Percentiles rank a stretch among this genome's conserved stretches.
Evolutionary conservation across 78 protist species (phyloP).

Genomic region (Speleostelium caveatum): DNA sequence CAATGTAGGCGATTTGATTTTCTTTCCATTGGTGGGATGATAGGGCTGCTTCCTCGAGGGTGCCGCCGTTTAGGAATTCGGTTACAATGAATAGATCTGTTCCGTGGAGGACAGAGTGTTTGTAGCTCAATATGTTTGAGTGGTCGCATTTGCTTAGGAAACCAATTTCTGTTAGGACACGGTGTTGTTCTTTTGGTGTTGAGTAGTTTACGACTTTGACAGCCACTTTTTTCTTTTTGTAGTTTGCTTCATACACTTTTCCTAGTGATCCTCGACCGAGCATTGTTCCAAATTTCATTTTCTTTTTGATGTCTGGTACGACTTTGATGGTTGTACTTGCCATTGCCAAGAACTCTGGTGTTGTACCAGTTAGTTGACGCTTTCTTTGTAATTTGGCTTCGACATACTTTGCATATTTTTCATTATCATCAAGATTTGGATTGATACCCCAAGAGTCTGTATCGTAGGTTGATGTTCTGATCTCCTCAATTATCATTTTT

Average conservation of each 20-base stretch:
- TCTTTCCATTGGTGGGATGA: conserved; percentile 46
- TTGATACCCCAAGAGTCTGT: conserved; percentile 1
- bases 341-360: conserved; percentile 41
- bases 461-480: conserved; percentile 26
- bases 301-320: conserved; percentile 49
- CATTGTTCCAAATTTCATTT: conserved; percentile 37
- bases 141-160: conserved; percentile 43
- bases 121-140: conserved; percentile 35
- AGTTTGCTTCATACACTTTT: conserved; percentile 52
- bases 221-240: conserved; percentile 61
- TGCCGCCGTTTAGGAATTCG: conserved; percentile 63
- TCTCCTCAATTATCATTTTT: conserved; percentile 20
- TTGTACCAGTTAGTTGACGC: conserved; percentile 39
- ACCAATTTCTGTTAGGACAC: conserved; percentile 46
- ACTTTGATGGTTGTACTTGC: conserved; percentile 26
- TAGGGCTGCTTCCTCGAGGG: conserved; percentile 33
- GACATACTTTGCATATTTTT: conserved; percentile 8
- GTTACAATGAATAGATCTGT: conserved; percentile 37
- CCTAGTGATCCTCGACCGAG: conserved; percentile 48
- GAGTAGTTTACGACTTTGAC: conserved; percentile 46
- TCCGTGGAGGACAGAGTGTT: conserved; percentile 24
- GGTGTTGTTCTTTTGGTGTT: conserved; percentile 55
- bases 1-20: conserved; percentile 67
- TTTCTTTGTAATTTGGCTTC: conserved; percentile 54
- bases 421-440: conserved; percentile 27